Percentiles rank a stretch among this genome's conserved stretches.
These are phyloP conservation scores for Cordyceps farinosa DNA, from an alignment of 2,329 filamentous ascomycete genomes.

Conservation along the genomic window DNA sequence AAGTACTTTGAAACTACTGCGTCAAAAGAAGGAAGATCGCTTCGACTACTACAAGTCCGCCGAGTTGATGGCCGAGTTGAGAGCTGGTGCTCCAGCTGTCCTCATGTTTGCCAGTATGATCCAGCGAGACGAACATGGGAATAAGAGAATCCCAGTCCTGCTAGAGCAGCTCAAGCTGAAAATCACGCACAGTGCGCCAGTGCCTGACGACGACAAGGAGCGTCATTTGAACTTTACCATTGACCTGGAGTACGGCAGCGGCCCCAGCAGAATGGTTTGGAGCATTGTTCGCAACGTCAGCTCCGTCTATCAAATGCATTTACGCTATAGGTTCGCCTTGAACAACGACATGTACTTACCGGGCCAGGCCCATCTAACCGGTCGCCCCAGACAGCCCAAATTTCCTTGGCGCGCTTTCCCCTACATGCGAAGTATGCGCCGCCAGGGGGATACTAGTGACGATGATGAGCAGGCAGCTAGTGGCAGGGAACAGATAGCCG, in stretches of 20 bases:
- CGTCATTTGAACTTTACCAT: slow-evolving; percentile 86
- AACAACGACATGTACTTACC: slow-evolving; percentile 80
- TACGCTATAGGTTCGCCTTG: slow-evolving; percentile 86
- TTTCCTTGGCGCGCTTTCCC: slow-evolving; percentile 90
- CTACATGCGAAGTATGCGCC: slow-evolving; percentile 71
- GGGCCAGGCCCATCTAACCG: slow-evolving; percentile 60
- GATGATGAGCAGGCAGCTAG: slow-evolving; percentile 57
- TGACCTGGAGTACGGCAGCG: slow-evolving; percentile 93
- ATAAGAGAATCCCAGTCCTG: slow-evolving; percentile 89
- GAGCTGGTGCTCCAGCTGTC: slow-evolving; percentile 88
- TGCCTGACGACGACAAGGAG: slow-evolving; percentile 59
- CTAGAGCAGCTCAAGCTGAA: slow-evolving; percentile 90
- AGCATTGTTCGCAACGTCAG: slow-evolving; percentile 79
- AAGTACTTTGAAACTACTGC: slow-evolving; percentile 74
- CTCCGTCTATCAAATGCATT: slow-evolving; percentile 89
- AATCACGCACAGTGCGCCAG: slow-evolving; percentile 73
- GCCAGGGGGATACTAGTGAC: slow-evolving; percentile 75
- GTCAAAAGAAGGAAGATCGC: slow-evolving; percentile 79
- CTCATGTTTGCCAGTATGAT: slow-evolving; percentile 97
- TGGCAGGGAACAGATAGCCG: slow-evolving; percentile 31
- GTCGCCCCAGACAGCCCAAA: slow-evolving; percentile 75
- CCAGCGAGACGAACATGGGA: slow-evolving; percentile 92
- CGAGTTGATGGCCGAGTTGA: slow-evolving; percentile 90
- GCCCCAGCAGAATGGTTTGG: slow-evolving; percentile 95
- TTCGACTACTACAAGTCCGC: slow-evolving; percentile 95